Evolutionary conservation across 176 grass and related monocot genomes (phyloP), one percentile per base, ranked within the genome.

Genomic region (Pontederia paniculata): DNA sequence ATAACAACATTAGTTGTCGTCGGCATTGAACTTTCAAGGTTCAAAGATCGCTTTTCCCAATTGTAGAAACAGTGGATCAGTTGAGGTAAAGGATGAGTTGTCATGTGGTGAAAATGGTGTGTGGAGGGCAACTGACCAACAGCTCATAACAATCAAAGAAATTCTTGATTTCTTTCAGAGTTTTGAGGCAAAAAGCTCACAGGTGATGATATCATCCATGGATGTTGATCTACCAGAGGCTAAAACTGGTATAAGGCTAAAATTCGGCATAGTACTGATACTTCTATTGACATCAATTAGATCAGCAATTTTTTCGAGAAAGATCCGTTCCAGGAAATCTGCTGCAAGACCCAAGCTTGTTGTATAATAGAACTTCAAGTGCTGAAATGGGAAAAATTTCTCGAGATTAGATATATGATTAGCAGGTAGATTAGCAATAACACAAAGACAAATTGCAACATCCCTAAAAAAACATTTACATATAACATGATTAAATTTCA

Each of bases 161-260:
- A 52, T 15, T 15, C 7, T 52, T 13, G 1, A 55, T 12, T 21
- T n/a, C n/a, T n/a, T 12, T 68, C 71, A 85, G n/a, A 69, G 54
- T 61, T 82, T 85, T 48, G 77, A 97, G 2, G 76, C 91, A 58
- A 89, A 55, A n/a, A 97, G 65, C 73, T 97, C 86, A 21, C 82
- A 97, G 13, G 82, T 81, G 21, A 97, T 65, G 14, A 89, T 55
- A 42, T 97, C 74, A 16, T 71, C 75, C 16, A 48, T 57, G 1
- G 74, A 81, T 10, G 74, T 47, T 0, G 74, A 89, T 61, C 66
- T 46, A 5, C 86, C 91, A 7, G 91, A 87, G 23, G 79, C 71
- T 2, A 77, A 55, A 14, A 97, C 91, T 2, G 91, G 91, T 45
- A 97, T 53, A 10, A 97, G 54, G 49, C 78, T 97, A 74, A 81